Conservation (phyloP, 148 eudicot species). For the Chenopodium suecicum region DNA sequence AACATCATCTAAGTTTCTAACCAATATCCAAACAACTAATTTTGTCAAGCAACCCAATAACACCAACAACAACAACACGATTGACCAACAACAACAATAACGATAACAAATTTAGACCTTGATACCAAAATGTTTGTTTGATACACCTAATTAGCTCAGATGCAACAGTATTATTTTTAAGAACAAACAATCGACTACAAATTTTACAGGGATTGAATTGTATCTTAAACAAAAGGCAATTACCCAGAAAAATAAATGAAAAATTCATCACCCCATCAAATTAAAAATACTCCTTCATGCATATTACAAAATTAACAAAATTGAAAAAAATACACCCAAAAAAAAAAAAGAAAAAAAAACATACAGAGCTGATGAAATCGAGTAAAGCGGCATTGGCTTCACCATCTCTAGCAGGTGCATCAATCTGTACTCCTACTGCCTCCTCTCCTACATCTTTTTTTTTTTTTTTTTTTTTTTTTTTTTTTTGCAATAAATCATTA, state of each 20-base stretch:
- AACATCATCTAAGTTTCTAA: background rate
- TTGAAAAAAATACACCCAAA: background rate
- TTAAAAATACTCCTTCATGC: too few relatives aligned
- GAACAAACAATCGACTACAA: background rate
- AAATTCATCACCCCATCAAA: too few relatives aligned
- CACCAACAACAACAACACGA: too few relatives aligned
- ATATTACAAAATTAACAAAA: too few relatives aligned
- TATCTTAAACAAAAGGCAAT: background rate
- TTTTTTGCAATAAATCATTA: background rate
- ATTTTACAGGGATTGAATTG: too few relatives aligned
- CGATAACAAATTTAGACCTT: too few relatives aligned
- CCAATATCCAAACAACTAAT: background rate
- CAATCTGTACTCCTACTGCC: conserved; percentile 90
- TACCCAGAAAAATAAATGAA: background rate
- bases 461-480: background rate
- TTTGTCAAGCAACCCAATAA: too few relatives aligned
- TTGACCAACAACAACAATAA: too few relatives aligned
- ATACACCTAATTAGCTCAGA: too few relatives aligned
- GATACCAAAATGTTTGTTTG: too few relatives aligned
- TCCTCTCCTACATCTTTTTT: conserved; percentile 69
- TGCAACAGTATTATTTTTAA: too few relatives aligned
- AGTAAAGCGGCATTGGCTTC: conserved; percentile 94
- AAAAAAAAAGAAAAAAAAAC: conserved; percentile 12
- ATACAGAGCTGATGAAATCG: conserved; percentile 75
- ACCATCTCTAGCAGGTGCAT: conserved; percentile 91